These are phyloP conservation scores for Lasiosphaeria ovina DNA, from an alignment of 495 filamentous ascomycete species.

Conservation along the genomic window DNA sequence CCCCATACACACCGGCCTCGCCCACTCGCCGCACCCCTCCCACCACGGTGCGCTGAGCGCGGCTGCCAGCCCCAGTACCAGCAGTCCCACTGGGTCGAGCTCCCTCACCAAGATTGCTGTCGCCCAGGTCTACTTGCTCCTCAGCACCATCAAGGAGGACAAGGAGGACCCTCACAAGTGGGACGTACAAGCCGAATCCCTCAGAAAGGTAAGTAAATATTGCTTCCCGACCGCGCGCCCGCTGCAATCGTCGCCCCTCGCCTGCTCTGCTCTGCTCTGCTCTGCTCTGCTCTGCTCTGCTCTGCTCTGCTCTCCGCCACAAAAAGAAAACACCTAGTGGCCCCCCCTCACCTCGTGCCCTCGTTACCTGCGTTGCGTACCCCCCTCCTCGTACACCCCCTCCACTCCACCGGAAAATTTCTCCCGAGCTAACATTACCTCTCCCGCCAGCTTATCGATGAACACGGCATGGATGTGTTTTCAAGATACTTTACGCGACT, in stretches of 20 bases:
- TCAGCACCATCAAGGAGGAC: conserved; percentile 89
- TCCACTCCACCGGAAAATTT: background rate
- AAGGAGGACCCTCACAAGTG: conserved; percentile 88
- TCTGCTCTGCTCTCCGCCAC: conserved; percentile 5
- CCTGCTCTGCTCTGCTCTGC: conserved; percentile 8
- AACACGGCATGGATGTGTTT: conserved; percentile 96
- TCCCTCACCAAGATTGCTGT: conserved; percentile 81
- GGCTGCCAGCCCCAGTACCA: conserved; percentile 63
- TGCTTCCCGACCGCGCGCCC: background rate
- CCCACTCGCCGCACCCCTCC: conserved; percentile 52
- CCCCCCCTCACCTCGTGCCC: conserved; percentile 14
- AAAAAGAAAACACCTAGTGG: background rate
- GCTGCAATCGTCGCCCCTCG: conserved; percentile 6
- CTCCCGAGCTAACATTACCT: conserved; percentile 2
- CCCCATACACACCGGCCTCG: conserved; percentile 44
- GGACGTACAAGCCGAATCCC: conserved; percentile 86
- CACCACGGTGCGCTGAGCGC: conserved; percentile 53
- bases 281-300: conserved; percentile 13
- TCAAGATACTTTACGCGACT: conserved; percentile 88
- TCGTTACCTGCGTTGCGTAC: background rate
- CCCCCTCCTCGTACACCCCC: background rate
- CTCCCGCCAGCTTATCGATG: conserved; percentile 72
- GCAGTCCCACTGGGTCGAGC: conserved; percentile 60
- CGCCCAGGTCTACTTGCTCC: conserved; percentile 88
- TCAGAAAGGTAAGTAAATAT: conserved; percentile 69